Conservation (phyloP, 108 stramenopile species). For the Stephanodiscus minutulus region DNA sequence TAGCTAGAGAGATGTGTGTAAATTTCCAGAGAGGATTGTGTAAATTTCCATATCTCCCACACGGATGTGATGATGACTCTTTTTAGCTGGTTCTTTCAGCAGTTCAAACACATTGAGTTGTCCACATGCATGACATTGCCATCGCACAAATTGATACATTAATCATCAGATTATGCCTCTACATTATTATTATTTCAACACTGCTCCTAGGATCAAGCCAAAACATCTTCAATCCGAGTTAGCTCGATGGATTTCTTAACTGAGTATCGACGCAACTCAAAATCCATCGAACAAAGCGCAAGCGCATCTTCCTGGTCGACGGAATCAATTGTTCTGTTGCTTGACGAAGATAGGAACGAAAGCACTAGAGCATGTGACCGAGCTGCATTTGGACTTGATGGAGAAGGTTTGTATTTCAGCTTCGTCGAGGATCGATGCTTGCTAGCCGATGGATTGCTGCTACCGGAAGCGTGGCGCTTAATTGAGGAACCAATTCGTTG, state of each 20-base stretch:
- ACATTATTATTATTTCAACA: not conserved
- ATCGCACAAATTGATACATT: too few species aligned
- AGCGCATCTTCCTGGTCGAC: conserved; percentile 18
- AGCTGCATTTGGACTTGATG: conserved; percentile 12
- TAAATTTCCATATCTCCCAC: too few species aligned
- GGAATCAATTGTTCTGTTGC: not conserved
- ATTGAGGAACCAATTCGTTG: conserved; percentile 35
- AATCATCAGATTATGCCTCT: not conserved
- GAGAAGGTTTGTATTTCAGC: conserved; percentile 32
- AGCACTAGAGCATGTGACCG: conserved; percentile 23
- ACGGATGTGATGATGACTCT: too few species aligned
- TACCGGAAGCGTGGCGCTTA: conserved; percentile 12
- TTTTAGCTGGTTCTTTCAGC: too few species aligned
- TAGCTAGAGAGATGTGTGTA: too few species aligned
- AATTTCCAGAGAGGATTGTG: too few species aligned
- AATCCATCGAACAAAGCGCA: conserved; percentile 33
- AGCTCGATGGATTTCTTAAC: conserved; percentile 17
- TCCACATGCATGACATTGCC: too few species aligned
- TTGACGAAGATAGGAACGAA: conserved; percentile 29
- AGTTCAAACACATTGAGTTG: too few species aligned
- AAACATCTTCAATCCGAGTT: conserved; percentile 40
- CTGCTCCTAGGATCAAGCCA: conserved; percentile 10
- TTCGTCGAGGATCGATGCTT: conserved; percentile 47
- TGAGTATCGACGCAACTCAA: conserved; percentile 42
- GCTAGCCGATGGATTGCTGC: conserved; percentile 3